Evolutionary conservation across 805 yeast species (phyloP), one percentile per base, ranked within the genome.

Genomic region (Cyberlindnera mississippiensis): DNA sequence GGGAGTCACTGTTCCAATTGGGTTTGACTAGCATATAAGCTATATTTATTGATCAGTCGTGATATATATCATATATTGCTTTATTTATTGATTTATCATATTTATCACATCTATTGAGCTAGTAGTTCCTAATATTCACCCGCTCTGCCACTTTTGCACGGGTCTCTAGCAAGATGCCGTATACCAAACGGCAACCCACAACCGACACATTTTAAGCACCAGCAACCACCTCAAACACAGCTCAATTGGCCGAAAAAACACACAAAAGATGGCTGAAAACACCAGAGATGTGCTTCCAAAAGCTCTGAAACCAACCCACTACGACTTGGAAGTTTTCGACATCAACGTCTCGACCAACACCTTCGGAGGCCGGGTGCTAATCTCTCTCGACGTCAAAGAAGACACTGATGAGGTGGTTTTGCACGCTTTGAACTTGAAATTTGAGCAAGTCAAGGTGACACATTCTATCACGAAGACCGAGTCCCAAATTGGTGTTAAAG

Each of bases 221-320:
- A 24, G 11, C 27, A 24, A 11, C 11, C 27, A 24, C 27, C 11
- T 8, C 27, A 24, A 24, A 8, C 18, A n/a, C 24, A 17, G 17
- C 20, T 17, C 33, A 31, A 31, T 31, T 10, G 18, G 16, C 33
- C 7, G 24, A 17, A n/a, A 6, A 27, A 6, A 13, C 12, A 27
- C 29, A 11, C 5, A 29, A 6, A 29, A 30, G 31, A 47, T 38
- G 48, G 29, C 49, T 11, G 33, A 32, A 9, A 35, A 43, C 8
- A 48, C 57, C 30, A 64, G 72, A 53, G 73, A 69, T 39, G 57
- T 70, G 14, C 75, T 80, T 41, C 95, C 86, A 50, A 66, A 67
- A 44, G 63, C 71, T 33, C 80, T 89, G 41, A 73, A 73, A 44
- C 97, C 99, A 19, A 51, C 66, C 14, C 86, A 86, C 63, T 91